Conservation (phyloP, 2,329 filamentous ascomycete species). For the Bipolaris victoriae region DNA sequence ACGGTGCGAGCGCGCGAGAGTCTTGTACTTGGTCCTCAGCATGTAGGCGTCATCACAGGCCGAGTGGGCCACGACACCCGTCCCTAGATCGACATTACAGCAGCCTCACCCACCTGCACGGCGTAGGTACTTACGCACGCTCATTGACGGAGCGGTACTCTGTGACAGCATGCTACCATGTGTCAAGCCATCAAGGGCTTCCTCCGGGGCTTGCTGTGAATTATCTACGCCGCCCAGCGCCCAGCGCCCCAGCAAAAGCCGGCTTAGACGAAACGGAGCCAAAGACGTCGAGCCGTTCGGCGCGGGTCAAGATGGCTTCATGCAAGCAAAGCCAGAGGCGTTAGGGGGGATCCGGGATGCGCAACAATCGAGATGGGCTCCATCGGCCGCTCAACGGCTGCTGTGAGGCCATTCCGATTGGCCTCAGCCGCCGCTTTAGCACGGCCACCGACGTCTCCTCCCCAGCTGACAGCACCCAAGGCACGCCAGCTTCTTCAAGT, state of each 20-base stretch:
- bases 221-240: constrained; percentile 15
- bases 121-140: constrained; percentile 10
- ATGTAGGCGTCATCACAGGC: constrained; percentile 13
- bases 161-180: constrained; percentile 26
- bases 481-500: constrained; percentile 8
- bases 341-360: constrained; percentile 36
- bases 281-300: constrained; percentile 32
- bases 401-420: constrained; percentile 36
- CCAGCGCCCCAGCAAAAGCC: constrained; percentile 23
- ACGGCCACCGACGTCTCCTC: constrained; percentile 17
- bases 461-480: constrained; percentile 13
- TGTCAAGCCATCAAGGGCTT: constrained; percentile 26
- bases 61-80: constrained; percentile 15
- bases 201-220: constrained; percentile 25
- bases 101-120: constrained; percentile 20
- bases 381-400: constrained; percentile 38
- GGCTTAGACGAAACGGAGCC: constrained; percentile 37
- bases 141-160: constrained; percentile 22
- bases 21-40: constrained; percentile 1
- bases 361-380: constrained; percentile 30
- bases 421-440: constrained; percentile 36
- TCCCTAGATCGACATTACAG: constrained; percentile 21
- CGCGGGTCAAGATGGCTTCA: constrained; percentile 27
- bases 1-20: constrained; percentile 1
- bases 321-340: constrained; percentile 42